Percentiles rank a stretch among this genome's conserved stretches.
phyloP scores from a whole-genome alignment of 2,329 filamentous ascomycete genomes.

The Massarina eburnea region DNA sequence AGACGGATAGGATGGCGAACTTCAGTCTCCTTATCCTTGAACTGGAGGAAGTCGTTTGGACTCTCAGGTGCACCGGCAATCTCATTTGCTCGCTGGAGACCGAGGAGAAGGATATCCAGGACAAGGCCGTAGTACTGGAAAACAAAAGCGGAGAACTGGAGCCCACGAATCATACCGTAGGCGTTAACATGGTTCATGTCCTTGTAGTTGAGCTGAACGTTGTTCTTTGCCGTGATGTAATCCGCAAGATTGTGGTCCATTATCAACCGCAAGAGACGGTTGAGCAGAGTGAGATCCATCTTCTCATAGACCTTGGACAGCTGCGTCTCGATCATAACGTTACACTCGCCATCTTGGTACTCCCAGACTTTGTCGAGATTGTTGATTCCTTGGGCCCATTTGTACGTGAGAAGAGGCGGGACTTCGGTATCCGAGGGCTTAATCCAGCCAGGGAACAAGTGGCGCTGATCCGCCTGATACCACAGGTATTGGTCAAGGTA shows the following conservation, averaged over 20 bases:
- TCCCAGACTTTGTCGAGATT: conserved; percentile 96
- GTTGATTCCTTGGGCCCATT: conserved; percentile 99
- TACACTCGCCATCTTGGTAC: conserved; percentile 89
- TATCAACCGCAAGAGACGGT: conserved; percentile 87
- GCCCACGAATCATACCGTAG: conserved; percentile 95
- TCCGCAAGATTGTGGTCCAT: conserved; percentile 99
- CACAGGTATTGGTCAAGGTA: conserved; percentile 98
- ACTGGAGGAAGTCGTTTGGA: conserved; percentile 97
- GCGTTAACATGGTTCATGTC: conserved; percentile 99
- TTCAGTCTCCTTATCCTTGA: conserved; percentile 90
- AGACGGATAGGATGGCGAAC: conserved; percentile 91
- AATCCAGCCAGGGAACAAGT: conserved; percentile 97
- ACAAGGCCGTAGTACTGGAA: conserved; percentile 99
- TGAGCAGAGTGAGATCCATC: conserved; percentile 93
- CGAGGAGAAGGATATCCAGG: conserved; percentile 86
- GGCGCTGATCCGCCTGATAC: conserved; percentile 97
- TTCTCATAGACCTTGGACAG: conserved; percentile 99
- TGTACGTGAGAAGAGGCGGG: conserved; percentile 90
- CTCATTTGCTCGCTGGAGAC: conserved; percentile 93
- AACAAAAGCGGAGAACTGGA: conserved; percentile 97
- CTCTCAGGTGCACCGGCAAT: conserved; percentile 92
- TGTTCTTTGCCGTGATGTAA: conserved; percentile 99
- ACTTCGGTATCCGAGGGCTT: conserved; percentile 99
- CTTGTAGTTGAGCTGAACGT: conserved; percentile 98
- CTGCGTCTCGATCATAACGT: conserved; percentile 97